Base-by-base conservation (phyloP, 2,329 filamentous ascomycete genomes). In the Exophiala sp. region DNA sequence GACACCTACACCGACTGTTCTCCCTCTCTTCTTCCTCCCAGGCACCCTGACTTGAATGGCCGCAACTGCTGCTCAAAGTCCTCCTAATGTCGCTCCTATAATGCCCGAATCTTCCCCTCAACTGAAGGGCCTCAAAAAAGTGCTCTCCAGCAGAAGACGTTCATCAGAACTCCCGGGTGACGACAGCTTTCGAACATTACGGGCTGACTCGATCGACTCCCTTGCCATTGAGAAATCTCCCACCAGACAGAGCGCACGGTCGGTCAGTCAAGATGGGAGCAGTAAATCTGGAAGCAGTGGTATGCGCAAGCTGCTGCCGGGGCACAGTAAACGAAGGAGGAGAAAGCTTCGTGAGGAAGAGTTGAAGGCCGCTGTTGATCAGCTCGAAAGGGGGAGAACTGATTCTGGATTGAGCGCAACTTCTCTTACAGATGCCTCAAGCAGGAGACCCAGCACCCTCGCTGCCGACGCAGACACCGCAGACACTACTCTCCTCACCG, bases 221-320 rank as follows among this genome's bases (percentile, higher is more conserved):
- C n/a, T 59, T n/a, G 63, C 58, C 5, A 52, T 62, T 30, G 68
- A 71, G 44, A 53, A 55, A 37, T 55, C 57, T 18, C 57, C 55
- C 23, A 57, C 46, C 3, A 61, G 65, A 55, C 65, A 63, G 2
- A 70, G 67, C 53, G 65, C 65, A 22, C 64, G 68, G 40, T 67
- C 67, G 19, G 43, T 51, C 32, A 65, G 62, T 46, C 66, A 68
- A 38, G 69, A 65, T 42, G 67, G 67, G 56, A 64, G 66, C 56
- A 62, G 62, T 44, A 69, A 68, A 60, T 64, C 66, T 54, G 63
- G 64, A 37, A 56, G 64, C 40, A 72, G 68, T 57, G 73, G 75
- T 46, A 70, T 81, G 55, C 74, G 77, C 9, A 77, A 74, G 57
- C 64, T 81, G 48, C 70, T 79, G 46, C 64, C 68, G 21, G 65